Percentiles rank a stretch among this genome's conserved stretches.
These are phyloP conservation scores for Fusarium bactridioides DNA, from an alignment of 2,329 filamentous ascomycete genomes.

Conservation along the genomic window DNA sequence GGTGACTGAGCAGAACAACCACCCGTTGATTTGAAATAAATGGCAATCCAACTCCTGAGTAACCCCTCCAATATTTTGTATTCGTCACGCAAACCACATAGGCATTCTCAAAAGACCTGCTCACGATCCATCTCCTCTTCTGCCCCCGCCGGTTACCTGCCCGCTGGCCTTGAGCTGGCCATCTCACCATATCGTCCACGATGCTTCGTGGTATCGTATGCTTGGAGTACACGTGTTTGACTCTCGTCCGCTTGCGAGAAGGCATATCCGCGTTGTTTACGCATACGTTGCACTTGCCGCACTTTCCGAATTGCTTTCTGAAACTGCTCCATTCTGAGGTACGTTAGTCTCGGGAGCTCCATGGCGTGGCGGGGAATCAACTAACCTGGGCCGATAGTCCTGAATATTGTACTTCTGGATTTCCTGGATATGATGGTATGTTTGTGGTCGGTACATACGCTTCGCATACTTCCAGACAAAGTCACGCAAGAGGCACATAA, in stretches of 20 bases:
- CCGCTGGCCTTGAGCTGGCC: conserved; percentile 60
- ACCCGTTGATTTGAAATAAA: conserved; percentile 27
- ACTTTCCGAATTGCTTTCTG: conserved; percentile 99
- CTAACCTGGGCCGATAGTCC: conserved; percentile 92
- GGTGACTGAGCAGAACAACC: conserved; percentile 11
- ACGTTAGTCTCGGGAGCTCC: conserved; percentile 8
- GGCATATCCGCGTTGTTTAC: conserved; percentile 97
- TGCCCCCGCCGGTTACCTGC: conserved; percentile 27
- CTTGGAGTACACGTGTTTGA: conserved; percentile 93
- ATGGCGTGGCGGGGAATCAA: not conserved
- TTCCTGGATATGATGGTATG: conserved; percentile 98
- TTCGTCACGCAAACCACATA: conserved; percentile 34
- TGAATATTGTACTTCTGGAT: conserved; percentile 99
- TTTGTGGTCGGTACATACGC: conserved; percentile 94
- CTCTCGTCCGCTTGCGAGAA: conserved; percentile 98
- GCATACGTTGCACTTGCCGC: conserved; percentile 97
- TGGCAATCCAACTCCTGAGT: conserved; percentile 40
- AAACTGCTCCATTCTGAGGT: conserved; percentile 92
- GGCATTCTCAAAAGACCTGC: conserved; percentile 29
- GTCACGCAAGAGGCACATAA: conserved; percentile 85
- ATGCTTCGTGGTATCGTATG: conserved; percentile 94
- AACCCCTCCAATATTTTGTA: conserved; percentile 33
- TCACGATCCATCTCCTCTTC: conserved; percentile 7
- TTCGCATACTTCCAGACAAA: conserved; percentile 98
- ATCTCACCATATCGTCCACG: conserved; percentile 96